Conservation (phyloP, 768 basidiomycete genomes). For the Megacollybia marginata region DNA sequence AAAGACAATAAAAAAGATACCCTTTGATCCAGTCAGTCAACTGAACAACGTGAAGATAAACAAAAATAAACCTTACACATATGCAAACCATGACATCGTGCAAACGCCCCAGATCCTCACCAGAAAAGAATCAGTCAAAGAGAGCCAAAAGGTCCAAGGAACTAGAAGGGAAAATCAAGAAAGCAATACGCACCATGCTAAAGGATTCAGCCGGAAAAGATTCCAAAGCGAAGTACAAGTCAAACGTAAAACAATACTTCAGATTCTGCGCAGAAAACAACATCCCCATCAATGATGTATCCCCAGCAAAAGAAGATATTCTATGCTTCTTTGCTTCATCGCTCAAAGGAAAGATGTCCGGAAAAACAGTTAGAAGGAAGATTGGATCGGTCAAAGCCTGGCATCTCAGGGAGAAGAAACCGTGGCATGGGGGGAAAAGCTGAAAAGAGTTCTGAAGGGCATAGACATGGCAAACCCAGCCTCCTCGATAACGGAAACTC, state of each 20-base stretch:
- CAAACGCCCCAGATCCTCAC: no score
- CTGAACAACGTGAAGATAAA: no score
- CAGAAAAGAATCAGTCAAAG: no score
- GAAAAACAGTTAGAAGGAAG: not conserved
- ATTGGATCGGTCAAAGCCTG: not conserved
- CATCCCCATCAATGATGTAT: not conserved
- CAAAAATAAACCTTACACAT: no score
- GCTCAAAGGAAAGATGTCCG: not conserved
- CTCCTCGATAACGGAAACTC: not conserved
- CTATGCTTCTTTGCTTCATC: not conserved
- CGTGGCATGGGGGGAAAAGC: not conserved
- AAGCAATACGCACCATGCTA: not conserved
- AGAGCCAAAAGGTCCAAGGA: no score
- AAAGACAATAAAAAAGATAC: no score
- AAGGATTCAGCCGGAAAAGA: not conserved
- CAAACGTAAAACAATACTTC: not conserved
- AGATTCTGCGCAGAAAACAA: not conserved
- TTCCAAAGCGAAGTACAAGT: not conserved
- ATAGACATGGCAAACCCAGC: not conserved
- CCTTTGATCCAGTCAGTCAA: no score
- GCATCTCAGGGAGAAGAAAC: not conserved
- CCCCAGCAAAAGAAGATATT: not conserved
- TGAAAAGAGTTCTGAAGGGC: not conserved
- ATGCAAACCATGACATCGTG: no score
- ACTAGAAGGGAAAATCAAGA: no score